These are phyloP conservation scores for Yamadazyma pseudoaaseri DNA, from an alignment of 1,139 yeast species.

Conservation along the genomic window DNA sequence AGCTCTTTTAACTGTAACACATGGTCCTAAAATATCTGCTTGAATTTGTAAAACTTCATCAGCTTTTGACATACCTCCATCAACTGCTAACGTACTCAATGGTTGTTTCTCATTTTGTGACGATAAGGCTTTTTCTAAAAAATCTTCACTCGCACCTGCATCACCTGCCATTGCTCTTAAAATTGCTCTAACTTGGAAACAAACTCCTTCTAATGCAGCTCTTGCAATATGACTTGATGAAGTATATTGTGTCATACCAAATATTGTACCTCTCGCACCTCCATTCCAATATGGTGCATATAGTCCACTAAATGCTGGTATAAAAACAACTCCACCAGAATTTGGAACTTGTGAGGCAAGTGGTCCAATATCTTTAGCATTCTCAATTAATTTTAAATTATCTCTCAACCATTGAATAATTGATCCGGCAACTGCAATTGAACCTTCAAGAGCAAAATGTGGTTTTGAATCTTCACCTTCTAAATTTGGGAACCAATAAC, in stretches of 20 bases:
- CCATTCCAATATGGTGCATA: constrained; percentile 98
- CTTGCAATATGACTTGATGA: constrained; percentile 86
- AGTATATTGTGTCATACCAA: constrained; percentile 90
- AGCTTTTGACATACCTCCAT: constrained; percentile 95
- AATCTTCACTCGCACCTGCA: constrained; percentile 57
- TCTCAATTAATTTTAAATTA: constrained; percentile 76
- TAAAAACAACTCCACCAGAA: constrained; percentile 91
- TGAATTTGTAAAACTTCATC: constrained; percentile 93
- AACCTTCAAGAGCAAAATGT: constrained; percentile 89
- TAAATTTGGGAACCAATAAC: constrained; percentile 80
- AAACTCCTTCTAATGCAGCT: constrained; percentile 93
- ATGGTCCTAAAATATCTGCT: constrained; percentile 84
- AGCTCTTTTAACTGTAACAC: constrained; percentile 81
- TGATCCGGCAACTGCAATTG: constrained; percentile 95
- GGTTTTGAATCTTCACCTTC: constrained; percentile 55
- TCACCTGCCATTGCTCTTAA: constrained; percentile 88
- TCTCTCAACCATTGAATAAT: constrained; percentile 95
- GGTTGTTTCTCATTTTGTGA: constrained; percentile 46
- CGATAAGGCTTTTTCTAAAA: constrained; percentile 41
- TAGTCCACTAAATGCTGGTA: constrained; percentile 91
- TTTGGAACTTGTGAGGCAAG: constrained; percentile 78
- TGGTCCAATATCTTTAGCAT: constrained; percentile 88
- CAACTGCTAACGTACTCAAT: constrained; percentile 68
- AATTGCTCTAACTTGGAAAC: constrained; percentile 91
- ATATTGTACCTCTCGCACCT: constrained; percentile 87